A percentile compares a stretch with the other conserved stretches of the same genome.
Evolutionary conservation across 2,329 filamentous ascomycete species (phyloP).

Genomic region (Xylariaceae sp.): DNA sequence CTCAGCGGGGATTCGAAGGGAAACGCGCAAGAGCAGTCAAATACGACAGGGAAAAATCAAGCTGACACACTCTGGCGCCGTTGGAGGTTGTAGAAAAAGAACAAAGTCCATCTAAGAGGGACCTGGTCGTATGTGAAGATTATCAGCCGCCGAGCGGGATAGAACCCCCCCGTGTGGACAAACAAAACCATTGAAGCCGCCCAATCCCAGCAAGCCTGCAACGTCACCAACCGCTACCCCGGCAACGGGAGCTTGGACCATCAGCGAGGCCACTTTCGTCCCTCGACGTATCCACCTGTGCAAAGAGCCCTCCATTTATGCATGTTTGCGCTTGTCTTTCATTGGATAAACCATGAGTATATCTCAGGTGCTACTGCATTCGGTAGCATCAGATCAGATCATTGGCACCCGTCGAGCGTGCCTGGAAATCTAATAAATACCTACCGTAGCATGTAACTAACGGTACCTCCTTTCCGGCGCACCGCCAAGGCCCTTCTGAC

Average conservation of each 20-base stretch:
- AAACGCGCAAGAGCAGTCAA: conserved; percentile 8
- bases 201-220: conserved; percentile 22
- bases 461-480: no score
- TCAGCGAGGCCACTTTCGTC: no score
- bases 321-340: no score
- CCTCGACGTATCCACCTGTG: no score
- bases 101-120: conserved; percentile 4
- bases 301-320: no score
- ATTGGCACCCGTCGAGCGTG: no score
- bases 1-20: conserved; percentile 10
- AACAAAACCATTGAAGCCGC: conserved; percentile 18
- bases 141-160: conserved; percentile 1
- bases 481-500: no score
- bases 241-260: conserved; percentile 22
- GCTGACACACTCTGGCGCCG: conserved; percentile 6
- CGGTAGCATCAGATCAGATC: no score
- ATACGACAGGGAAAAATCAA: conserved; percentile 9
- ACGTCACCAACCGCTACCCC: conserved; percentile 21
- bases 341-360: no score
- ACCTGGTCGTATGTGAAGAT: conserved; percentile 5
- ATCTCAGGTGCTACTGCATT: no score
- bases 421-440: no score
- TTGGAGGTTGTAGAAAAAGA: conserved; percentile 13
- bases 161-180: conserved; percentile 17
- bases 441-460: no score